Evolutionary conservation across 2,329 filamentous ascomycete species (phyloP).

Genomic region (Chaetoscypha palmicola): DNA sequence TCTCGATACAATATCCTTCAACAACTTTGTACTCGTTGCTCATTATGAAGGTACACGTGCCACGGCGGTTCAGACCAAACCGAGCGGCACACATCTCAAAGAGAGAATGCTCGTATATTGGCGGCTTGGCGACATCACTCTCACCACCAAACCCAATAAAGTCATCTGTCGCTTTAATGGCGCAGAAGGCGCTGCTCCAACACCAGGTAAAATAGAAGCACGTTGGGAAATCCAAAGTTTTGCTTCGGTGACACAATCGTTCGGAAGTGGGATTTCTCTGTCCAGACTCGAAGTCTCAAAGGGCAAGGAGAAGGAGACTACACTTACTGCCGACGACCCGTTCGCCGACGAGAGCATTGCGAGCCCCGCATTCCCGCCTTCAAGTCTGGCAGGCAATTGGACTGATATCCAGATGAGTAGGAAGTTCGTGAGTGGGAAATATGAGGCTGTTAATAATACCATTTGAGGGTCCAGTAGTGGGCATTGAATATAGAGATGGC

Average conservation of each 20-base stretch:
- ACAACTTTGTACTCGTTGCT: conserved; percentile 69
- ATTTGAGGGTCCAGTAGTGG: too few relatives aligned
- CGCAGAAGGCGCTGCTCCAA: conserved; percentile 63
- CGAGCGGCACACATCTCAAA: conserved; percentile 69
- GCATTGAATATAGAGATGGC: too few relatives aligned
- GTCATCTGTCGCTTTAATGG: conserved; percentile 74
- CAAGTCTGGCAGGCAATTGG: conserved; percentile 46
- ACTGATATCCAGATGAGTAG: conserved; percentile 56
- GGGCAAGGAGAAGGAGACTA: conserved; percentile 39
- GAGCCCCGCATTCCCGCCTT: conserved; percentile 25
- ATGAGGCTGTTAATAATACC: conserved; percentile 41
- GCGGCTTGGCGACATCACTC: conserved; percentile 68
- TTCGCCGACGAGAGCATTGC: conserved; percentile 56
- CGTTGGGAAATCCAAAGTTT: conserved; percentile 60
- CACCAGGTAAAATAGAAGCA: conserved; percentile 72
- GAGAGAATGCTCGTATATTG: conserved; percentile 75
- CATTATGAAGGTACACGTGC: conserved; percentile 63
- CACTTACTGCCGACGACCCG: conserved; percentile 40
- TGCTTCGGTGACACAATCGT: conserved; percentile 27
- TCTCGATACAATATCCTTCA: conserved; percentile 48
- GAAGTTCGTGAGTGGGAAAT: conserved; percentile 70
- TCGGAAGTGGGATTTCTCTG: conserved; percentile 61
- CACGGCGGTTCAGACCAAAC: conserved; percentile 67
- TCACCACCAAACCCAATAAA: conserved; percentile 58
- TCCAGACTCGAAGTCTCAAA: conserved; percentile 47